These are phyloP conservation scores for Citrus medica DNA, from an alignment of 345 rosid genomes.

Conservation along the genomic window DNA sequence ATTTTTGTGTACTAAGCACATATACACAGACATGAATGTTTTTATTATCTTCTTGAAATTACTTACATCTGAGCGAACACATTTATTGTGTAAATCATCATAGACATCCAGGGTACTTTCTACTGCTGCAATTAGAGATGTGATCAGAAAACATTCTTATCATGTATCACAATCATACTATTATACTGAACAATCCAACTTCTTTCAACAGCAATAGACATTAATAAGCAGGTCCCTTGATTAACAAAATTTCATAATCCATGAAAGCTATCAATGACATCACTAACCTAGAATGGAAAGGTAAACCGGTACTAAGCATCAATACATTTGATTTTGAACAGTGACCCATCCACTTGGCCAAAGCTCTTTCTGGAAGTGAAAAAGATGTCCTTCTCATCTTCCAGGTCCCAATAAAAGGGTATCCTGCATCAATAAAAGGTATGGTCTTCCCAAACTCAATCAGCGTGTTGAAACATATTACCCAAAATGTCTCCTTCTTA, in stretches of 20 bases:
- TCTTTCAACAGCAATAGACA: neutral
- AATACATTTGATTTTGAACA: neutral
- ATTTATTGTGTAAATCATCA: neutral
- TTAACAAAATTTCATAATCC: neutral
- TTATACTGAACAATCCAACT: neutral
- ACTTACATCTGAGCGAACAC: neutral
- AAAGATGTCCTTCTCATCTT: neutral
- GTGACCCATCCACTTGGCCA: neutral
- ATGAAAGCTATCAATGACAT: neutral
- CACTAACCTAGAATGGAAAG: neutral
- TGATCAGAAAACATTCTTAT: neutral
- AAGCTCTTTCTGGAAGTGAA: neutral
- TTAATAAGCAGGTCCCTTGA: neutral
- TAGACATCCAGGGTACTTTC: neutral
- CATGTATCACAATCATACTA: neutral
- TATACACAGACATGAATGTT: neutral
- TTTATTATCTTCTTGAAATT: neutral
- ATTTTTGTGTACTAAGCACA: neutral
- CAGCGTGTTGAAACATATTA: neutral
- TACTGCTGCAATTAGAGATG: neutral
- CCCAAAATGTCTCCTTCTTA: conserved; percentile 4
- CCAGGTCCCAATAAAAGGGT: neutral
- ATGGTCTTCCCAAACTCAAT: neutral
- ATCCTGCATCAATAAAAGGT: neutral
- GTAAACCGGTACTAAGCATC: neutral